Evolutionary conservation across 1,139 yeast genomes (phyloP).

Genomic region (Sugiyamaella grinbergsii): DNA sequence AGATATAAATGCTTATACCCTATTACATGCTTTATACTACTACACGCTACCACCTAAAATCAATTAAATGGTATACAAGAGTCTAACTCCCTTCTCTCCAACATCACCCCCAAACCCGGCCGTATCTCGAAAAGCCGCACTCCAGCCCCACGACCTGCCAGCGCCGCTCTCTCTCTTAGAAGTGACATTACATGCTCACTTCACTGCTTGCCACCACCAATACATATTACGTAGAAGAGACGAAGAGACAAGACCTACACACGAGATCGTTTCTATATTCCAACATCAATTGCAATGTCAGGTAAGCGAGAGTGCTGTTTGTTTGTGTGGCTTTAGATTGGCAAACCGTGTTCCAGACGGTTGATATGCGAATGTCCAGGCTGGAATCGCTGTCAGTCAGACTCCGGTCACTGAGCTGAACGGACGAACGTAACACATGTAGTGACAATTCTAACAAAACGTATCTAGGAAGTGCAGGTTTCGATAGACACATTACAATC

Average conservation of each 20-base stretch:
- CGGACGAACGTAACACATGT: not conserved
- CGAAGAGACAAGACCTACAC: not conserved
- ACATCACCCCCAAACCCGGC: no score
- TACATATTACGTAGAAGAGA: not conserved
- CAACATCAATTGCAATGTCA: conserved; percentile 17
- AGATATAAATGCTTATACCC: no score
- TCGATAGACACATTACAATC: conserved; percentile 97
- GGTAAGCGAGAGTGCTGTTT: not conserved
- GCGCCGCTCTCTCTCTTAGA: no score
- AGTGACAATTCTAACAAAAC: not conserved
- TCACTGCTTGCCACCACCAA: not conserved
- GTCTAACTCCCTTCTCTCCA: no score
- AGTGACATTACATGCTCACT: no score
- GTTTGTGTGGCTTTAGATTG: not conserved
- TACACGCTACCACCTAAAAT: no score
- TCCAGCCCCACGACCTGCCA: no score
- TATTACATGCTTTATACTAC: no score
- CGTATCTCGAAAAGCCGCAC: no score
- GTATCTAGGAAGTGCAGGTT: conserved; percentile 62
- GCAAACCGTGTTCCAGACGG: not conserved
- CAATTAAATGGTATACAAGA: no score
- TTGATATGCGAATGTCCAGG: not conserved
- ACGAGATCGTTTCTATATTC: not conserved
- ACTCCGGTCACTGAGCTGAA: not conserved
- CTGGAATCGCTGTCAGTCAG: no score